Evolutionary conservation across 164 flowering plant species (phyloP).

Genomic region (Aristolochia fimbriata): DNA sequence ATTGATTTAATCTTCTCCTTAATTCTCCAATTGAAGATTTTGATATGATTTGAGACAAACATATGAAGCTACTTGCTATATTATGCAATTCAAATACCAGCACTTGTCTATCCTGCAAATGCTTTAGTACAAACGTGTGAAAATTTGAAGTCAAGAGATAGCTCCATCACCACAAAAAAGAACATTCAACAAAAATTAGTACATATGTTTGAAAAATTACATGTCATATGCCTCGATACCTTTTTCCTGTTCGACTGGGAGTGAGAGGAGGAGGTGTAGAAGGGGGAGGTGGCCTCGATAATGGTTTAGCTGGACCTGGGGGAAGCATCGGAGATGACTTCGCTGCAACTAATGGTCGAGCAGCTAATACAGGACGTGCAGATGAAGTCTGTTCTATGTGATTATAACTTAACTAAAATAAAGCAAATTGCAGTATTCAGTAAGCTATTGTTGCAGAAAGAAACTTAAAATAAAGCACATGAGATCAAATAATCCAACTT

Average conservation of each 20-base stretch:
- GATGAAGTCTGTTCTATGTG: slow-evolving; percentile 26
- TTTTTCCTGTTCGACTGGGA: slow-evolving; percentile 34
- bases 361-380: slow-evolving; percentile 25
- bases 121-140: too few relatives aligned
- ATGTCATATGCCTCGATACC: slow-evolving; percentile 26
- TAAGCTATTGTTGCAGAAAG: slow-evolving; percentile 2
- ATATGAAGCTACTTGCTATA: too few relatives aligned
- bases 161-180: not conserved
- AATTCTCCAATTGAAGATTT: too few relatives aligned
- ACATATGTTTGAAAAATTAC: not conserved
- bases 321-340: slow-evolving; percentile 50
- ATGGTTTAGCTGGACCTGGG: slow-evolving; percentile 35
- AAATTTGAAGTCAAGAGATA: too few relatives aligned
- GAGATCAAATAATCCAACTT: not conserved
- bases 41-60: too few relatives aligned
- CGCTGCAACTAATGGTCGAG: slow-evolving; percentile 32
- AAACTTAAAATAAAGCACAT: not conserved
- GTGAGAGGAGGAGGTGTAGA: slow-evolving; percentile 22
- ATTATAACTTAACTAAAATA: slow-evolving; percentile 47
- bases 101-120: too few relatives aligned
- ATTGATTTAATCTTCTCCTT: too few relatives aligned
- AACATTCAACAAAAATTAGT: not conserved
- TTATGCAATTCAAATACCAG: too few relatives aligned
- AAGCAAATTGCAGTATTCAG: slow-evolving; percentile 13
- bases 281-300: slow-evolving; percentile 29